These are phyloP conservation scores for Spongispora temasekensis DNA, from an alignment of 1,284 basidiomycete species.

Conservation along the genomic window DNA sequence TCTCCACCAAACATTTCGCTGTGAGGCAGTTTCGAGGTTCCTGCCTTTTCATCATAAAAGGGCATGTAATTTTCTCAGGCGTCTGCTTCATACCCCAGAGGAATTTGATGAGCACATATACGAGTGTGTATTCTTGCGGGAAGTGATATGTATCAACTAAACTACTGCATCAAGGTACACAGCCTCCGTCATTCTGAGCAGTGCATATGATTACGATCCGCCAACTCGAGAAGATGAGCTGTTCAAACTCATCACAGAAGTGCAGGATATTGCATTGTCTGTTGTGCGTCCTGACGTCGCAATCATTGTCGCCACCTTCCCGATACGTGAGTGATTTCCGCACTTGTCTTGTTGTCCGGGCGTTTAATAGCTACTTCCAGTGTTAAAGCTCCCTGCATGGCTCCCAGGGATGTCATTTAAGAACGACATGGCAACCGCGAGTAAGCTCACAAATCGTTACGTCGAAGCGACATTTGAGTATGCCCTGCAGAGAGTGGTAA, in stretches of 20 bases:
- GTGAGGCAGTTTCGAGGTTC: background rate
- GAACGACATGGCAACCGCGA: background rate
- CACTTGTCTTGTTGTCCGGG: background rate
- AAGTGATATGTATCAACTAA: background rate
- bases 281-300: background rate
- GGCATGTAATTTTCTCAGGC: background rate
- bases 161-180: background rate
- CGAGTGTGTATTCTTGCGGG: background rate
- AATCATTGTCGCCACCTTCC: slow-evolving; percentile 11
- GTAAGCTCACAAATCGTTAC: background rate
- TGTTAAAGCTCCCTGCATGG: slow-evolving; percentile 8
- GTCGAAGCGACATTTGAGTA: background rate
- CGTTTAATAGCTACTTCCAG: background rate
- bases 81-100: background rate
- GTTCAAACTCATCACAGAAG: background rate
- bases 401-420: background rate
- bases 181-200: background rate
- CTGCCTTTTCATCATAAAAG: background rate
- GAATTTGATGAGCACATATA: background rate
- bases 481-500: background rate
- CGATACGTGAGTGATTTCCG: slow-evolving; percentile 9
- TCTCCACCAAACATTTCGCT: background rate
- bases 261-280: background rate
- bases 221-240: background rate
- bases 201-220: background rate